phyloP scores from a whole-genome alignment of 192 early-diverging fungal genomes.

The Cetraspora pellucida region DNA sequence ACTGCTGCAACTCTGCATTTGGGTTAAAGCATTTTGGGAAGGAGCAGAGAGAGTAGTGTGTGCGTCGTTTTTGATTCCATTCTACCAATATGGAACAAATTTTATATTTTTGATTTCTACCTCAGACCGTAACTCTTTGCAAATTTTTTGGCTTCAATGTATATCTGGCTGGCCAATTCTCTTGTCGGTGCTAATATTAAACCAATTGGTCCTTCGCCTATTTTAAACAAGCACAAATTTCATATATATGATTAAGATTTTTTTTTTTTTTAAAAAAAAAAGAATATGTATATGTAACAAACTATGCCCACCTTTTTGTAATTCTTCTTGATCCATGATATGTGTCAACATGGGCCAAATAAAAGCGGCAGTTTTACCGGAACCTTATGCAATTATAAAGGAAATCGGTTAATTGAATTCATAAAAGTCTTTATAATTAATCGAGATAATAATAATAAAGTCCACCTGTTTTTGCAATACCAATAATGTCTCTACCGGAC shows the following conservation, averaged over 20 bases:
- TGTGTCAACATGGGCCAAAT: constrained; percentile 83
- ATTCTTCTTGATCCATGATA: constrained; percentile 81
- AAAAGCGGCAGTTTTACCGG: constrained; percentile 86
- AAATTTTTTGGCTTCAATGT: constrained; percentile 77
- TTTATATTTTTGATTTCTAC: constrained; percentile 38
- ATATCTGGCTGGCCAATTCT: constrained; percentile 80
- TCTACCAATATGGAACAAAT: constrained; percentile 18
- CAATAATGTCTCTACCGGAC: constrained; percentile 81
- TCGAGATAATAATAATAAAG: too few relatives aligned
- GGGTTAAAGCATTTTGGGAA: constrained; percentile 6
- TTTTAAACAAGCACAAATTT: too few relatives aligned
- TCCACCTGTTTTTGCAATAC: constrained; percentile 75
- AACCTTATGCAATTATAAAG: constrained; percentile 42
- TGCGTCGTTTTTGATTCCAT: constrained; percentile 31
- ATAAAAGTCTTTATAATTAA: not conserved
- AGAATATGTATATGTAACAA: not conserved
- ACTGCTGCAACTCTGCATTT: constrained; percentile 60
- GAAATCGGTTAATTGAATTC: not conserved
- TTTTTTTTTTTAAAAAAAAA: not conserved
- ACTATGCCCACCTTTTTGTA: constrained; percentile 46
- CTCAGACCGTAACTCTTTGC: constrained; percentile 72
- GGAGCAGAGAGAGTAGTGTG: constrained; percentile 35
- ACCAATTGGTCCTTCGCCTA: constrained; percentile 82
- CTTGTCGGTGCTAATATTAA: constrained; percentile 77
- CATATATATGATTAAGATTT: not conserved